Evolutionary conservation across 768 basidiomycete species (phyloP).

Genomic region (Kwoniella mangroviensis): DNA sequence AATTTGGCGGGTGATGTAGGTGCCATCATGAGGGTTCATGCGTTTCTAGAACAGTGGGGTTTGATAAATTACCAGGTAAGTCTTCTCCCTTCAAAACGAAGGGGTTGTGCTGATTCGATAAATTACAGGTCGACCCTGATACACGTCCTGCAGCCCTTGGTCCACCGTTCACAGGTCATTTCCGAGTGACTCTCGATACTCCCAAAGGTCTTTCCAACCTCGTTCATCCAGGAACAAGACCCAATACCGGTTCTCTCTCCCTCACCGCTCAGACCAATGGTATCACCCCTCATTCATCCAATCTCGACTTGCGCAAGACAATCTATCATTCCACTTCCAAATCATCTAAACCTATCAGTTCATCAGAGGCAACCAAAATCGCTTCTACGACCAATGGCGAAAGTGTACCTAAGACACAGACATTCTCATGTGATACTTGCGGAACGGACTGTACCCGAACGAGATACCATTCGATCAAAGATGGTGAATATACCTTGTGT

Average conservation of each 20-base stretch:
- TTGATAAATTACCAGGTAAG: conserved; percentile 96
- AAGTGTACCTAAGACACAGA: conserved; percentile 60
- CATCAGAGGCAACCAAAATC: conserved; percentile 67
- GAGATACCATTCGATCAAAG: conserved; percentile 91
- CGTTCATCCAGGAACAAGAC: conserved; percentile 66
- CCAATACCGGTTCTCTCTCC: conserved; percentile 60
- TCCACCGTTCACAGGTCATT: conserved; percentile 98
- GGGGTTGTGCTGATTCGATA: not conserved
- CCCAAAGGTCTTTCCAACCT: conserved; percentile 89
- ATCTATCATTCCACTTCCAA: conserved; percentile 84
- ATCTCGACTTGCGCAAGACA: conserved; percentile 79
- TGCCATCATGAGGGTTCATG: conserved; percentile 97
- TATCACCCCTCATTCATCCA: conserved; percentile 57
- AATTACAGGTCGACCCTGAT: conserved; percentile 87
- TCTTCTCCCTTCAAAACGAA: not conserved
- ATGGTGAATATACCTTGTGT: conserved; percentile 88
- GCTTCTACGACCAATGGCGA: conserved; percentile 59
- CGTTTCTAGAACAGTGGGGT: conserved; percentile 98
- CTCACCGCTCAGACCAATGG: conserved; percentile 50
- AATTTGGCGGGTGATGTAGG: conserved; percentile 98
- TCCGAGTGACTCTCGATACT: conserved; percentile 94
- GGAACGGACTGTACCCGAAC: conserved; percentile 86
- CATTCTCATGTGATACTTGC: conserved; percentile 87
- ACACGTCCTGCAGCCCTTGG: conserved; percentile 89
- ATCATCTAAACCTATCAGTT: conserved; percentile 71